A percentile compares a stretch with the other conserved stretches of the same genome.
Evolutionary conservation across 169 alveolate genomes (phyloP).

Genomic region (Plasmodium relictum): DNA sequence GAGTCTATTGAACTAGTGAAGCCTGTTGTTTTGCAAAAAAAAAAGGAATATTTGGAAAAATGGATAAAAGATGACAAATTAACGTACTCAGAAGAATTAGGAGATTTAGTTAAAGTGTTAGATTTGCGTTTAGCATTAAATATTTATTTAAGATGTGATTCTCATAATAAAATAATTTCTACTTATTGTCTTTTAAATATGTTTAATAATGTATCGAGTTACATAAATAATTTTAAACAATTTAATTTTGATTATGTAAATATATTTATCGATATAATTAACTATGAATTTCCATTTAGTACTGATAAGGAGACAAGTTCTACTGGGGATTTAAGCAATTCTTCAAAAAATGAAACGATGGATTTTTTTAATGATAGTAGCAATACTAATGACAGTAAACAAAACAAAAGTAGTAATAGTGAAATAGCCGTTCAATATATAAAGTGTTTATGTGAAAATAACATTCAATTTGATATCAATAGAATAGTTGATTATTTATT

Average conservation of each 20-base stretch:
- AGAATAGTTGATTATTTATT: slow-evolving; percentile 56
- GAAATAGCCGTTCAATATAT: slow-evolving; percentile 58
- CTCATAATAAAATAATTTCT: slow-evolving; percentile 88
- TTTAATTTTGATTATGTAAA: slow-evolving; percentile 84
- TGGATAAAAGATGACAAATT: slow-evolving; percentile 98
- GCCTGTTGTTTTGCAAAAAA: slow-evolving; percentile 96
- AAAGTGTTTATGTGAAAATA: slow-evolving; percentile 72
- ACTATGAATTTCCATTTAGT: slow-evolving; percentile 80
- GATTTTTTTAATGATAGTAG: slow-evolving; percentile 65
- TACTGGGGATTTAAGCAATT: slow-evolving; percentile 75
- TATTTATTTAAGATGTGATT: slow-evolving; percentile 86
- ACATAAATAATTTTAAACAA: slow-evolving; percentile 85
- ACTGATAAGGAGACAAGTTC: slow-evolving; percentile 80
- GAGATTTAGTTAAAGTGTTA: slow-evolving; percentile 94
- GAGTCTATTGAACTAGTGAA: slow-evolving; percentile 98
- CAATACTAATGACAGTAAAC: slow-evolving; percentile 19
- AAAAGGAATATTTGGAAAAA: slow-evolving; percentile 93
- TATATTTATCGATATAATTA: slow-evolving; percentile 79
- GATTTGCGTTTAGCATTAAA: slow-evolving; percentile 95
- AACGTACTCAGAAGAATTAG: slow-evolving; percentile 97
- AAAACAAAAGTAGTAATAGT: slow-evolving; percentile 17
- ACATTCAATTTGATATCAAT: slow-evolving; percentile 63
- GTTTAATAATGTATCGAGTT: slow-evolving; percentile 95
- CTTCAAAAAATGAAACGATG: slow-evolving; percentile 68
- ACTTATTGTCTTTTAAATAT: slow-evolving; percentile 94